Evolutionary conservation across 306 rosid species (phyloP), one percentile per base, ranked within the genome.

Genomic region (Sicyos baderoa): DNA sequence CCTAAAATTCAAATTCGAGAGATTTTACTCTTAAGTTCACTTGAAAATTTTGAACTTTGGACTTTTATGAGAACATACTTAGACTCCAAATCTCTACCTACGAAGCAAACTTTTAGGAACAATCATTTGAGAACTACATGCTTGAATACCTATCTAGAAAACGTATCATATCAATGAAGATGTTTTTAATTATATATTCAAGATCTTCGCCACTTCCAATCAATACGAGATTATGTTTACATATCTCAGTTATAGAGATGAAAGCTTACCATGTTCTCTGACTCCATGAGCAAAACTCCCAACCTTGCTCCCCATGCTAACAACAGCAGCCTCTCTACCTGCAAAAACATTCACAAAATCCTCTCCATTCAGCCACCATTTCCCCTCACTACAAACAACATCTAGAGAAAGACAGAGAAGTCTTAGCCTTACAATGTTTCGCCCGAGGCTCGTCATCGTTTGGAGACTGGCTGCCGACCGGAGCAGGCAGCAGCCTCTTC

Each of bases 231-330:
- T 17, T 57, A 17, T 7, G 12, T 8, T 52, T 3, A 12, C 22
- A 52, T 50, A 9, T n/a, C 56, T 17, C n/a, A n/a, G n/a, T n/a
- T n/a, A n/a, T n/a, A n/a, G n/a, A 3, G 56, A 17, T 7, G 22
- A 55, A 13, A 14, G 42, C 73, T 80, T 45, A 80, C 84, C 79
- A 65, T 81, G 84, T 22, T 81, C 79, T 74, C 52, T 70, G 35
- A 81, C 71, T 77, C 79, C 81, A 32, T 74, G 55, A 2, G 75
- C 79, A 23, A 77, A 77, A 50, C 74, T 66, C 12, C 81, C 78
- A 55, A 81, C 58, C 71, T 70, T 77, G 75, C 61, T 74, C 75
- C 72, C 73, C 55, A 68, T 64, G 47, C 69, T 74, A 0, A 77
- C 70, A 52, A 80, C 81, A 29, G 65, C 42, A 58, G 54, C 52